phyloP scores from a whole-genome alignment of 2,329 filamentous ascomycete genomes.

The Rutstroemia sp. region DNA sequence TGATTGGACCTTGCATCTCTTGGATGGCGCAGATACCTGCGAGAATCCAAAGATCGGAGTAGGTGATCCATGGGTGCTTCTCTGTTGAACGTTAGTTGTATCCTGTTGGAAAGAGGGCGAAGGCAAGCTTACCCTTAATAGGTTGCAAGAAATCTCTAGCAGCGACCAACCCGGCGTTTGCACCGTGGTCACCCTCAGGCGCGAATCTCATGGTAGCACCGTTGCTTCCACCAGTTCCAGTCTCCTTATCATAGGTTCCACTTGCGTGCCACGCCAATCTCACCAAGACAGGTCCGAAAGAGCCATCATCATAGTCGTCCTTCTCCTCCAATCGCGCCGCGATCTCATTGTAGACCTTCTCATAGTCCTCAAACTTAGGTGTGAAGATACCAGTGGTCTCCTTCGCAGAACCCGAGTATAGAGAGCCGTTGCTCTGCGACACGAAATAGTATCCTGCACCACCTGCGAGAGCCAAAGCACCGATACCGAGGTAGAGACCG shows the following conservation, averaged over 20 bases:
- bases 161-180: constrained; percentile 81
- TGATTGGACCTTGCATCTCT: constrained; percentile 84
- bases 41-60: constrained; percentile 96
- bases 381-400: constrained; percentile 50
- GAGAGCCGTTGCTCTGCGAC: constrained; percentile 42
- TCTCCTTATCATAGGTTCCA: constrained; percentile 85
- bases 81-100: constrained; percentile 34
- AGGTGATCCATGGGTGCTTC: constrained; percentile 90
- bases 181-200: constrained; percentile 82
- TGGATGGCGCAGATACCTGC: constrained; percentile 79
- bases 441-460: constrained; percentile 63
- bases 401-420: constrained; percentile 30
- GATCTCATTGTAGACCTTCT: constrained; percentile 88
- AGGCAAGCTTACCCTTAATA: constrained; percentile 59
- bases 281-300: constrained; percentile 85
- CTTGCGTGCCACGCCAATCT: constrained; percentile 91
- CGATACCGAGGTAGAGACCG: constrained; percentile 50
- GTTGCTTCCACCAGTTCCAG: constrained; percentile 86
- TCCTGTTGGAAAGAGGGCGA: neutral
- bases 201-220: constrained; percentile 95
- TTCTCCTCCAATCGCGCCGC: constrained; percentile 76
- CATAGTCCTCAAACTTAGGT: constrained; percentile 81
- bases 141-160: constrained; percentile 92
- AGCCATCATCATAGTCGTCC: constrained; percentile 93
- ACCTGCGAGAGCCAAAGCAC: constrained; percentile 50